These are phyloP conservation scores for Cutaneotrichosporon curvatum DNA, from an alignment of 1,284 basidiomycete species.

Conservation along the genomic window DNA sequence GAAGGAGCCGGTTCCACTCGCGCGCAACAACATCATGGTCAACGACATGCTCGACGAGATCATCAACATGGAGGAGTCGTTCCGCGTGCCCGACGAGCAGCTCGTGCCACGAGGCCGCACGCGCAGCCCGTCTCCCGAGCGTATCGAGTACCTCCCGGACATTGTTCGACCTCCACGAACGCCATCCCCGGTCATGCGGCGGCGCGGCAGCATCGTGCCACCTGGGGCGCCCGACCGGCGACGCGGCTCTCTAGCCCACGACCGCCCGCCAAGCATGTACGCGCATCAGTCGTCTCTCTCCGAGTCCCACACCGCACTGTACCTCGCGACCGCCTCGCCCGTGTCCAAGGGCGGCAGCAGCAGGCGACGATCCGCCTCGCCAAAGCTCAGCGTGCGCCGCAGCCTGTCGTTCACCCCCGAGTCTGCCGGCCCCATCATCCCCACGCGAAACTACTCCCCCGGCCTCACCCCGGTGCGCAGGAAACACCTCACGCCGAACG, in stretches of 20 bases:
- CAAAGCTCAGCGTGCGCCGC: slow-evolving; percentile 26
- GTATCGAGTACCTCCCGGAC: slow-evolving; percentile 22
- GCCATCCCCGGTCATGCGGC: slow-evolving; percentile 24
- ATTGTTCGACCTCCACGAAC: slow-evolving; percentile 34
- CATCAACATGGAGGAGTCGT: slow-evolving; percentile 45
- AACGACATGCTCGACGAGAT: slow-evolving; percentile 47
- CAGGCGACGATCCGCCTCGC: slow-evolving; percentile 29
- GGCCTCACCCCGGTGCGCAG: slow-evolving; percentile 19
- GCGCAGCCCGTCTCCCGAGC: slow-evolving; percentile 3
- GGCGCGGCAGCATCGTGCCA: slow-evolving; percentile 12
- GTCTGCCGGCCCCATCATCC: slow-evolving; percentile 24
- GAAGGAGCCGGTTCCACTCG: not conserved
- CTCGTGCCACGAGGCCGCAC: not conserved
- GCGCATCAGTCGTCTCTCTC: slow-evolving; percentile 39
- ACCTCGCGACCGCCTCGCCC: slow-evolving; percentile 41
- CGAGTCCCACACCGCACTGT: slow-evolving; percentile 42
- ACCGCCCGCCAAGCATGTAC: slow-evolving; percentile 26
- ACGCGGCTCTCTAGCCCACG: slow-evolving; percentile 6
- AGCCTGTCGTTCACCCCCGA: slow-evolving; percentile 35
- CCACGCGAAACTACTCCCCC: slow-evolving; percentile 18
- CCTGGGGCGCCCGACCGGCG: slow-evolving; percentile 11
- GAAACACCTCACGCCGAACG: slow-evolving; percentile 24
- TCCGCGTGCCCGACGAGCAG: slow-evolving; percentile 32
- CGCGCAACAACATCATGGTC: slow-evolving; percentile 19
- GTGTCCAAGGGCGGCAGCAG: slow-evolving; percentile 5